These are phyloP conservation scores for Leccinum fallax DNA, from an alignment of 1,284 basidiomycete genomes.

Conservation along the genomic window DNA sequence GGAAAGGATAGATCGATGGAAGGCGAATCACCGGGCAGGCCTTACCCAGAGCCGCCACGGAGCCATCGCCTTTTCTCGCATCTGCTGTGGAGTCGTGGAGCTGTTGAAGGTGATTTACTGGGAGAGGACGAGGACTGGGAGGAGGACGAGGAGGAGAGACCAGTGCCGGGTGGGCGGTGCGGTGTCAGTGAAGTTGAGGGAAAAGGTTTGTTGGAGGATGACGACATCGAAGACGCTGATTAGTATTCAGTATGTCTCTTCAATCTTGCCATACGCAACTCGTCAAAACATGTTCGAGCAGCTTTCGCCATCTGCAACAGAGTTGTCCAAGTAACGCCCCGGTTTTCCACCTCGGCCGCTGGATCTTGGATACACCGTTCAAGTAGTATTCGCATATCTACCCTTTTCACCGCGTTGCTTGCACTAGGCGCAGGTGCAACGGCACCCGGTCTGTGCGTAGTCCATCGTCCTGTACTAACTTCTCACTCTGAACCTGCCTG, in stretches of 20 bases:
- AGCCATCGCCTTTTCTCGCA: slow-evolving; percentile 58
- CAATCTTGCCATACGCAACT: not conserved
- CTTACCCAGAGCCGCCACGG: slow-evolving; percentile 36
- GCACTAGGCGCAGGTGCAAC: slow-evolving; percentile 50
- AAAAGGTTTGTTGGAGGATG: slow-evolving; percentile 63
- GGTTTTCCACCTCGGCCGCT: slow-evolving; percentile 8
- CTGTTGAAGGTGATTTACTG: slow-evolving; percentile 31
- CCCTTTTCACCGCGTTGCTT: slow-evolving; percentile 52
- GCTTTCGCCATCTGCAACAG: not conserved
- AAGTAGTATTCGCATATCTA: slow-evolving; percentile 38
- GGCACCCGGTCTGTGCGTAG: slow-evolving; percentile 57
- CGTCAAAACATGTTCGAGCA: slow-evolving; percentile 1
- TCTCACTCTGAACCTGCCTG: slow-evolving; percentile 3
- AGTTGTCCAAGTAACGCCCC: slow-evolving; percentile 7
- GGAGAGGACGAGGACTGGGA: slow-evolving; percentile 31
- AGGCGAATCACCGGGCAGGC: not conserved
- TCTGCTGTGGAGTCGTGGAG: slow-evolving; percentile 46
- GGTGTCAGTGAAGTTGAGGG: slow-evolving; percentile 7
- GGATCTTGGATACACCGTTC: slow-evolving; percentile 18
- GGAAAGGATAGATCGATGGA: slow-evolving; percentile 27
- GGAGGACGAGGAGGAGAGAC: slow-evolving; percentile 4
- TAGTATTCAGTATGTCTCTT: slow-evolving; percentile 15
- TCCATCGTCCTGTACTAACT: slow-evolving; percentile 10
- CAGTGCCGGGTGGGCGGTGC: slow-evolving; percentile 23
- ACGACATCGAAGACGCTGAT: slow-evolving; percentile 63